Evolutionary conservation across 2,329 filamentous ascomycete species (phyloP).

Genomic region (Mariannaea sp.): DNA sequence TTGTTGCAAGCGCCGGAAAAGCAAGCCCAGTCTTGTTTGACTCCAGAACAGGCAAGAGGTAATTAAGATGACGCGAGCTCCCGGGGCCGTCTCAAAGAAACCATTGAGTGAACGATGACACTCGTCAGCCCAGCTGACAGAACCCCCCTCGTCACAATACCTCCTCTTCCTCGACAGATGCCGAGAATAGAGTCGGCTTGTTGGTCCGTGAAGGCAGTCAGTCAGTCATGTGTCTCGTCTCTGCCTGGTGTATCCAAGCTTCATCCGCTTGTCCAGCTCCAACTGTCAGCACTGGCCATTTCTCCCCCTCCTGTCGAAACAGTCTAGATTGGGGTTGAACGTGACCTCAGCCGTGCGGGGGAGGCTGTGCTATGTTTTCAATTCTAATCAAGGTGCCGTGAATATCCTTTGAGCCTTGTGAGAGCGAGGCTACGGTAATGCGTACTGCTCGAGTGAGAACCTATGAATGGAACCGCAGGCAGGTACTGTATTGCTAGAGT

Average conservation of each 20-base stretch:
- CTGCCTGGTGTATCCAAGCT: conserved; percentile 23
- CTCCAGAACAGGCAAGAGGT: conserved; percentile 9
- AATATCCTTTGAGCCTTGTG: no score
- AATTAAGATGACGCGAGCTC: background rate
- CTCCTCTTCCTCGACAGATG: background rate
- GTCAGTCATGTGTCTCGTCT: conserved; percentile 12
- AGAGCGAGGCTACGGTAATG: no score
- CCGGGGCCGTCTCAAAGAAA: background rate
- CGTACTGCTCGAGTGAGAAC: no score
- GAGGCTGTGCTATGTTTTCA: no score
- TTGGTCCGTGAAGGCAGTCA: conserved; percentile 1
- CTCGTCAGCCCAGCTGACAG: background rate
- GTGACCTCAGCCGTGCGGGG: no score
- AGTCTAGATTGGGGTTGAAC: conserved; percentile 24
- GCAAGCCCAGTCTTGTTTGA: conserved; percentile 8
- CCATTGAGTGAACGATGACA: background rate
- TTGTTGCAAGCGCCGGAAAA: conserved; percentile 7
- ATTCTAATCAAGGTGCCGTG: no score
- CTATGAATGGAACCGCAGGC: no score
- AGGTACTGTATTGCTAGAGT: background rate
- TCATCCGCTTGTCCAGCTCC: conserved; percentile 17
- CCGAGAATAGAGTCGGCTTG: conserved; percentile 3
- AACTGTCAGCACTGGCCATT: conserved; percentile 28
- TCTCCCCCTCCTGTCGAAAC: conserved; percentile 37
- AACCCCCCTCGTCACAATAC: background rate